Evolutionary conservation across 2,329 filamentous ascomycete species (phyloP).

Genomic region (Sclerotinia spermophila): DNA sequence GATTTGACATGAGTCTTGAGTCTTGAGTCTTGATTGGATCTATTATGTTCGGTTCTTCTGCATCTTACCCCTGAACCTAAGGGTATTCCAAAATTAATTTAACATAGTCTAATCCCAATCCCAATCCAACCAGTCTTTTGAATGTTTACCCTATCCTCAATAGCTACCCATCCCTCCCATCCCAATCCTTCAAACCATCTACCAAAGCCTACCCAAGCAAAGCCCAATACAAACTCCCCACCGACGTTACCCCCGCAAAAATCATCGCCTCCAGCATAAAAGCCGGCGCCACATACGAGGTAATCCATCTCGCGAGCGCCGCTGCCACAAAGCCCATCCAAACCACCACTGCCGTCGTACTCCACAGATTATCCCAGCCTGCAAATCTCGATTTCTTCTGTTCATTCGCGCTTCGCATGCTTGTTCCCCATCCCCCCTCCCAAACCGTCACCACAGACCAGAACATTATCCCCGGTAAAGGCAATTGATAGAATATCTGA

Average conservation of each 20-base stretch:
- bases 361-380: slow-evolving; percentile 22
- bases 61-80: not conserved
- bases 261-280: slow-evolving; percentile 21
- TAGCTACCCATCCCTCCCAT: not conserved
- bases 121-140: not conserved
- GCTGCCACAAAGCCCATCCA: slow-evolving; percentile 27
- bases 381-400: slow-evolving; percentile 25
- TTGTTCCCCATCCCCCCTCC: slow-evolving; percentile 39
- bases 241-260: slow-evolving; percentile 9
- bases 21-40: too few relatives aligned
- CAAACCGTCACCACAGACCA: slow-evolving; percentile 39
- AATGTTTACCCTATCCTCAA: not conserved
- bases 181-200: not conserved
- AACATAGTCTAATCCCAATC: not conserved
- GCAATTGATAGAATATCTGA: slow-evolving; percentile 37
- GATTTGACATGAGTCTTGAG: not conserved
- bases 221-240: slow-evolving; percentile 19
- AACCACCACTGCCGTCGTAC: slow-evolving; percentile 19
- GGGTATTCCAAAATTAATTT: not conserved
- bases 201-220: slow-evolving; percentile 10
- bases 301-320: slow-evolving; percentile 18
- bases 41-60: not conserved
- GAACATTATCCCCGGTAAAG: slow-evolving; percentile 38
- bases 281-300: slow-evolving; percentile 8
- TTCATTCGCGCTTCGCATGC: slow-evolving; percentile 37